A percentile compares a stretch with the other conserved stretches of the same genome.
Evolutionary conservation across 2,329 filamentous ascomycete species (phyloP).

Genomic region (Hymenoscyphus fructigenus): DNA sequence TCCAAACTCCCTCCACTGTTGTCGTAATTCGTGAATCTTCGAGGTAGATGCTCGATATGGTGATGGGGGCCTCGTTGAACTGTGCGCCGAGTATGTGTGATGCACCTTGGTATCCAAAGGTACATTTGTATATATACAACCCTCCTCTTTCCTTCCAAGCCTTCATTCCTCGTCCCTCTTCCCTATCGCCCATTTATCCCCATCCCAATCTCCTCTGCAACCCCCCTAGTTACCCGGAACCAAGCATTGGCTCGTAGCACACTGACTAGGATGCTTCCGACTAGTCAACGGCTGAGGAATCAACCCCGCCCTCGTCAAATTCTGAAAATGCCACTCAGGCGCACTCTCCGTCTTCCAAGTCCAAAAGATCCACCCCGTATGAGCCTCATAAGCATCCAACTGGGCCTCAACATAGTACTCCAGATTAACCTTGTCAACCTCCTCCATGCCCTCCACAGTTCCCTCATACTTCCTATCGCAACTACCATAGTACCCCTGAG

Average conservation of each 20-base stretch:
- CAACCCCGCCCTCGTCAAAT: conserved; percentile 41
- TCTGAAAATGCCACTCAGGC: conserved; percentile 43
- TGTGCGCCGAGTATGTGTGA: too few relatives aligned
- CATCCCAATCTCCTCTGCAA: not conserved
- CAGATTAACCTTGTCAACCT: conserved; percentile 39
- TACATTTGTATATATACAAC: not conserved
- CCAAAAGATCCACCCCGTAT: conserved; percentile 43
- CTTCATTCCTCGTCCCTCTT: not conserved
- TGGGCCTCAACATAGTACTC: conserved; percentile 45
- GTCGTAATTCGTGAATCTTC: not conserved
- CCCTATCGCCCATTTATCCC: not conserved
- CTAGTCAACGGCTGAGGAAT: conserved; percentile 40
- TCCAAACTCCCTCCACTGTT: too few relatives aligned
- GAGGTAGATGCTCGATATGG: too few relatives aligned
- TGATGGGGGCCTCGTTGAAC: too few relatives aligned
- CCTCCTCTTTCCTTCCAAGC: not conserved
- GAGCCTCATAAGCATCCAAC: conserved; percentile 43
- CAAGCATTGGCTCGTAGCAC: conserved; percentile 28
- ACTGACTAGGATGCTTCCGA: conserved; percentile 32
- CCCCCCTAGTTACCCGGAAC: conserved; percentile 31
- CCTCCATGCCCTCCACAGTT: conserved; percentile 38
- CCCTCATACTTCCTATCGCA: conserved; percentile 50
- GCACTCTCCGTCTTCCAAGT: conserved; percentile 45
- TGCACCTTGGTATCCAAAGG: too few relatives aligned
- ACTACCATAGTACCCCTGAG: conserved; percentile 35